A percentile compares a stretch with the other conserved stretches of the same genome.
Evolutionary conservation across 805 yeast species (phyloP).

Genomic region (Metschnikowia continentalis): DNA sequence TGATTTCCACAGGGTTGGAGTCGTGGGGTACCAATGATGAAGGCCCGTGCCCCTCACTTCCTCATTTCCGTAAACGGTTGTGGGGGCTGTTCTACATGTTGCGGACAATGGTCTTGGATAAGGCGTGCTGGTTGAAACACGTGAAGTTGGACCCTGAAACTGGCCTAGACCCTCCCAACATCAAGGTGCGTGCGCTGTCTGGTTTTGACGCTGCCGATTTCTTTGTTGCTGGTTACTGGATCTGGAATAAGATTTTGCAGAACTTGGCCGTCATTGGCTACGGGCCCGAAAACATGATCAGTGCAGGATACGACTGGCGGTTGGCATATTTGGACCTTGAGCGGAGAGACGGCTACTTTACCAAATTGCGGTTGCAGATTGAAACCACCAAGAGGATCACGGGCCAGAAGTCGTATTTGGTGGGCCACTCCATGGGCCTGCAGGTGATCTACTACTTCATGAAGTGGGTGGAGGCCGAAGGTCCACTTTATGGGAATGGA

Average conservation of each 20-base stretch:
- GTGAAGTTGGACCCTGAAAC: slow-evolving; percentile 85
- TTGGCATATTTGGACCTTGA: slow-evolving; percentile 86
- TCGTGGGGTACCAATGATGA: slow-evolving; percentile 77
- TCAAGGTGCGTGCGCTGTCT: slow-evolving; percentile 82
- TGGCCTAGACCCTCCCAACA: slow-evolving; percentile 86
- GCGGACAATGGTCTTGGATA: slow-evolving; percentile 85
- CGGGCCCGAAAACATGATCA: slow-evolving; percentile 83
- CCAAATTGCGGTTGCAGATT: slow-evolving; percentile 67
- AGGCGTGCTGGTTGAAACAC: slow-evolving; percentile 90
- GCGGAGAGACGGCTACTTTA: slow-evolving; percentile 78
- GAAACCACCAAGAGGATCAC: slow-evolving; percentile 53
- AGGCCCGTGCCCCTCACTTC: slow-evolving; percentile 73
- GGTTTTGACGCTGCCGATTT: slow-evolving; percentile 97
- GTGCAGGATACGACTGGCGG: slow-evolving; percentile 97
- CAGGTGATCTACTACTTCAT: slow-evolving; percentile 84
- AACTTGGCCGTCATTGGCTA: slow-evolving; percentile 92
- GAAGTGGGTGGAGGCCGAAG: slow-evolving; percentile 95
- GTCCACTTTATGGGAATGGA: slow-evolving; percentile 82
- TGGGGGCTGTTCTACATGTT: slow-evolving; percentile 99
- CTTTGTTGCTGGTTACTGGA: slow-evolving; percentile 97
- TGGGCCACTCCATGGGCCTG: slow-evolving; percentile 96
- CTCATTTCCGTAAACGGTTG: slow-evolving; percentile 83
- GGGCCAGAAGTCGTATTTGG: slow-evolving; percentile 67
- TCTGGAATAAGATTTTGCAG: slow-evolving; percentile 95
- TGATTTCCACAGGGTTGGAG: slow-evolving; percentile 90